Conservation (phyloP, 495 filamentous ascomycete genomes). For the Penicillium flavigenum region DNA sequence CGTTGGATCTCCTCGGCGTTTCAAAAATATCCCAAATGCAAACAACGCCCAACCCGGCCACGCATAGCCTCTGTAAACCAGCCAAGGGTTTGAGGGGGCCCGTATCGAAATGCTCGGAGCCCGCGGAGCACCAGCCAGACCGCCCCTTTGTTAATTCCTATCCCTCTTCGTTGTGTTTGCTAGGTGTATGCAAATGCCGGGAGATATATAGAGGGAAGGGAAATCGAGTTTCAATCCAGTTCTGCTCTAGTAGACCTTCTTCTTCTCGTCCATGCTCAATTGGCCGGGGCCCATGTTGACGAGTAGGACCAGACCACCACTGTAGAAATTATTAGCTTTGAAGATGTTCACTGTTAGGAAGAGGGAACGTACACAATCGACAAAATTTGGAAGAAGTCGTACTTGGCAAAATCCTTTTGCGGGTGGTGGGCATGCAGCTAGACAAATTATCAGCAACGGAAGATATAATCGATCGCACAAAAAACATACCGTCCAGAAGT, state of each 20-base stretch:
- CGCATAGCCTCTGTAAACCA: constrained; percentile 1
- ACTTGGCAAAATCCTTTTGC: constrained; percentile 99
- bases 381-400: constrained; percentile 99
- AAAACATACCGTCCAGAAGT: constrained; percentile 96
- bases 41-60: constrained; percentile 8
- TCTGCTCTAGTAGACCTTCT: constrained; percentile 88
- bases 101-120: constrained; percentile 6
- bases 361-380: constrained; percentile 82
- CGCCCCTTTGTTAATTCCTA: background rate
- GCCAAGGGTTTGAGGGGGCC: background rate
- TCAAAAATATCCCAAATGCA: constrained; percentile 14
- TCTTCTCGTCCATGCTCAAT: constrained; percentile 99
- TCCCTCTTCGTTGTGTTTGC: constrained; percentile 11
- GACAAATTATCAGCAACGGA: constrained; percentile 8
- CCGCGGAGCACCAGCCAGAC: background rate
- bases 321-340: constrained; percentile 32
- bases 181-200: constrained; percentile 6
- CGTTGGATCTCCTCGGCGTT: constrained; percentile 1
- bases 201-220: constrained; percentile 20
- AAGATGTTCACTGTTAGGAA: background rate
- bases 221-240: constrained; percentile 3
- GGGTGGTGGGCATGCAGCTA: constrained; percentile 98
- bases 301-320: constrained; percentile 86
- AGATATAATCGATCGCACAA: background rate
- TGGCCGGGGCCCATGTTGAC: constrained; percentile 98